Base-by-base conservation (phyloP, 2,329 filamentous ascomycete species). In the Fusarium cyanostomum region DNA sequence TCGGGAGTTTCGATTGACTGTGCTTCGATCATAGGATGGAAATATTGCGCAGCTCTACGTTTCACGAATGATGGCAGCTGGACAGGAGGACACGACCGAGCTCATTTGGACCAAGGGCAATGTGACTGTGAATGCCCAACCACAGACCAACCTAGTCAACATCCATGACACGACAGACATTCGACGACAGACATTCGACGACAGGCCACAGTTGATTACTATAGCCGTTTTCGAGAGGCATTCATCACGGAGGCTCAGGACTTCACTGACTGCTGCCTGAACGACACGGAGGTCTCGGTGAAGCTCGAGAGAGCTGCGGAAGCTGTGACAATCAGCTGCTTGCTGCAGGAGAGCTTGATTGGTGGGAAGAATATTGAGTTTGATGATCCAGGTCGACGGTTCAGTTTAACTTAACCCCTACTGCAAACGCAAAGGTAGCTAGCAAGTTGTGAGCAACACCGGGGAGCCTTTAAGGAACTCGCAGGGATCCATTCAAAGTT, bases 301-400 rank as follows among this genome's bases (percentile, higher is more conserved):
- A 46, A 46, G 33, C 33, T 53, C 13, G 41, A 37, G n/a, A 37
- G 41, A 2, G 41, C 50, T 5, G 33, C 46, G 7, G 21, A 46
- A n/a, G 50, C 50, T 2, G 33, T 53, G 15, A 8, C 31, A 1
- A 53, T 53, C n/a, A 21, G 27, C 4, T 38, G 33, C 16, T n/a
- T 37, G 4, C 16, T 53, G 33, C 50, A 53, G 42, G 41, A 53
- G 34, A 53, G 52, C 28, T 15, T 55, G 30, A 55, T 50, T 11
- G 35, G 46, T 21, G 46, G 37, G 3, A 50, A 50, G 46, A 41
- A n/a, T n/a, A n/a, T n/a, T n/a, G n/a, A n/a, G n/a, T n/a, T n/a
- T n/a, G n/a, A n/a, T n/a, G n/a, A n/a, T n/a, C n/a, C n/a, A n/a
- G n/a, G n/a, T n/a, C n/a, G n/a, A n/a, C n/a, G n/a, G n/a, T n/a